Conservation (phyloP, 202 grass and related monocot genomes). For the Setaria italica region DNA sequence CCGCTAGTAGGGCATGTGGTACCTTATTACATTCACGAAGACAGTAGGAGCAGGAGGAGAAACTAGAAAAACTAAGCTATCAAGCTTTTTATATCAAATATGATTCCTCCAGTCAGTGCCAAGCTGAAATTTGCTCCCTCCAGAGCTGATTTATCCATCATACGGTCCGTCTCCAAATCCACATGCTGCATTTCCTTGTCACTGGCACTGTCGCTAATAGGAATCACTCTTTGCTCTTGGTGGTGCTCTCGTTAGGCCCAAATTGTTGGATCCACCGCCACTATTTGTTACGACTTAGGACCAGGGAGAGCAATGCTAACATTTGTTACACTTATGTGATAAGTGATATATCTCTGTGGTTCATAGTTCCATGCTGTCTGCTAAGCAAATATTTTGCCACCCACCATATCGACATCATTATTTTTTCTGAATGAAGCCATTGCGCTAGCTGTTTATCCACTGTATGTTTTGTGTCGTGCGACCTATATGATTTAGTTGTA, state of each 20-base stretch:
- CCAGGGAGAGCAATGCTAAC: background rate
- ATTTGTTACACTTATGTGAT: background rate
- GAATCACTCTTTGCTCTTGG: background rate
- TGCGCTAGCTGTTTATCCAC: background rate
- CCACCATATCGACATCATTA: background rate
- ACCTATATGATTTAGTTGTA: background rate
- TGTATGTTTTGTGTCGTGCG: background rate
- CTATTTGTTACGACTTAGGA: background rate
- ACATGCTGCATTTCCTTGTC: too few relatives aligned
- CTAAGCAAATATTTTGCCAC: background rate
- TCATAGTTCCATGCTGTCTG: background rate
- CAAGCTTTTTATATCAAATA: too few relatives aligned
- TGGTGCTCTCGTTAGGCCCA: background rate
- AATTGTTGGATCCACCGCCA: background rate
- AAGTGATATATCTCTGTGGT: background rate
- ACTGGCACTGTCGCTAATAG: background rate
- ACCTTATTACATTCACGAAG: too few relatives aligned
- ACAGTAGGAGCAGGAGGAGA: too few relatives aligned
- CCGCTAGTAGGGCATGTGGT: too few relatives aligned
- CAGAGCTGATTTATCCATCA: too few relatives aligned
- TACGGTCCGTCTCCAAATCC: too few relatives aligned
- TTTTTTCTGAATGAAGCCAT: background rate
- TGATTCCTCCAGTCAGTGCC: too few relatives aligned
- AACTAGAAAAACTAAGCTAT: too few relatives aligned
- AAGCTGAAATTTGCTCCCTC: too few relatives aligned